Percentiles rank a stretch among this genome's conserved stretches.
These are phyloP conservation scores for Mallotus repandus DNA, from an alignment of 441 rosid species.

Conservation along the genomic window DNA sequence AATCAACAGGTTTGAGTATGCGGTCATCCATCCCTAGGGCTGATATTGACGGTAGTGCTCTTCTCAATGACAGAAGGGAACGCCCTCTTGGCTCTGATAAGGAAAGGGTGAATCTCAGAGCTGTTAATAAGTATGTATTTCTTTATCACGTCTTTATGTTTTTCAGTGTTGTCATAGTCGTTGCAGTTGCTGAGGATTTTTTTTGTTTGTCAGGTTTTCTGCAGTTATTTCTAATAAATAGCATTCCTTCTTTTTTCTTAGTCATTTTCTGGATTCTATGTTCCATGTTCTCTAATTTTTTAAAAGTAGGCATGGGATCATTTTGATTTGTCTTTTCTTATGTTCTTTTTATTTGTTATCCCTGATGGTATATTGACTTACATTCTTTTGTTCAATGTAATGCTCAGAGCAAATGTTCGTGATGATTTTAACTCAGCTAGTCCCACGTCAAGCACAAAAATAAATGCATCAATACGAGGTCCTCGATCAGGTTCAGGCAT, in stretches of 20 bases:
- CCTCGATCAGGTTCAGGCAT: conserved; percentile 75
- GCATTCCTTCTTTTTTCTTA: neutral
- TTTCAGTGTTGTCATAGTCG: neutral
- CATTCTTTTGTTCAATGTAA: conserved; percentile 22
- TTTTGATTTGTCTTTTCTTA: conserved; percentile 2
- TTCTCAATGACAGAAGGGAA: conserved; percentile 77
- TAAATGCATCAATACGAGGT: conserved; percentile 69
- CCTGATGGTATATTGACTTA: conserved; percentile 14
- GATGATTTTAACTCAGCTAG: conserved; percentile 86
- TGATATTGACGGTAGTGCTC: conserved; percentile 57
- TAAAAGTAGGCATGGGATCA: neutral
- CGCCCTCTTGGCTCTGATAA: conserved; percentile 73
- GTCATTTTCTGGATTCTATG: neutral
- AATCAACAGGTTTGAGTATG: conserved; percentile 53
- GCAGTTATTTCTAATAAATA: neutral
- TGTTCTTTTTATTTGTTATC: conserved; percentile 7
- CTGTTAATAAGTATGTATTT: conserved; percentile 72
- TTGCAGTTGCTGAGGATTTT: neutral
- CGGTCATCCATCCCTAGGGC: conserved; percentile 65
- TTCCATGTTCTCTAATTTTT: neutral
- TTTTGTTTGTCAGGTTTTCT: conserved; percentile 3
- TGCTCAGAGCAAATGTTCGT: conserved; percentile 62
- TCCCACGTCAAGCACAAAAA: conserved; percentile 71
- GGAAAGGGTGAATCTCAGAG: conserved; percentile 74
- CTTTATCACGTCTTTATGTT: conserved; percentile 1